Evolutionary conservation across 2,329 filamentous ascomycete genomes (phyloP).

Genomic region (Hysterium pulicare): DNA sequence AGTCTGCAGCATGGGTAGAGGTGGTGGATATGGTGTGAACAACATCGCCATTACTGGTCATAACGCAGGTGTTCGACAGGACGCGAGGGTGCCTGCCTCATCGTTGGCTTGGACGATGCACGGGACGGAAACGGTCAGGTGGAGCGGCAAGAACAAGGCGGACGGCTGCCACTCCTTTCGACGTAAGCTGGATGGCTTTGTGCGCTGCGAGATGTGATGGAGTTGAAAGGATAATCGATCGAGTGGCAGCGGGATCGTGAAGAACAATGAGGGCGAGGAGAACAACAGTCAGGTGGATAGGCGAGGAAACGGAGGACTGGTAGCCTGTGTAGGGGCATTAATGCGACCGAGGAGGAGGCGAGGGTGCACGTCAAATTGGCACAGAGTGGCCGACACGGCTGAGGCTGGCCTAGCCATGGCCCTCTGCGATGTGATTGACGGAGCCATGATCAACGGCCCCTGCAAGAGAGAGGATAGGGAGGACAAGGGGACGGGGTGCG

Average conservation of each 20-base stretch:
- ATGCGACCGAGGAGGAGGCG: background rate
- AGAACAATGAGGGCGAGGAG: background rate
- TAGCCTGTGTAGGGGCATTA: background rate
- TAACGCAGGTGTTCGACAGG: slow-evolving; percentile 35
- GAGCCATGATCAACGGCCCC: slow-evolving; percentile 1
- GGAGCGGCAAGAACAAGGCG: slow-evolving; percentile 20
- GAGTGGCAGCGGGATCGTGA: background rate
- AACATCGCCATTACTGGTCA: slow-evolving; percentile 39
- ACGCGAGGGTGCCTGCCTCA: slow-evolving; percentile 38
- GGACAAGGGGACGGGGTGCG: background rate
- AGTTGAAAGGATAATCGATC: background rate
- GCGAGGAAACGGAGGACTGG: slow-evolving; percentile 1
- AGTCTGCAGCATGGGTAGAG: slow-evolving; percentile 10
- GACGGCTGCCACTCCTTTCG: slow-evolving; percentile 12
- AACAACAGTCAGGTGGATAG: slow-evolving; percentile 1
- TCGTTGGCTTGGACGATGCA: slow-evolving; percentile 27
- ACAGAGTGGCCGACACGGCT: background rate
- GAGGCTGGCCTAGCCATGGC: slow-evolving; percentile 1
- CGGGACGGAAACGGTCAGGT: slow-evolving; percentile 5
- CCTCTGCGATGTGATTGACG: background rate
- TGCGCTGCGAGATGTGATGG: background rate
- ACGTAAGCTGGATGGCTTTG: slow-evolving; percentile 1
- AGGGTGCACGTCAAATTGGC: background rate
- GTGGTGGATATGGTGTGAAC: slow-evolving; percentile 28
- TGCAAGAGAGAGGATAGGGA: background rate